phyloP scores from a whole-genome alignment of 2,329 filamentous ascomycete genomes.

The Botrytis aclada region DNA sequence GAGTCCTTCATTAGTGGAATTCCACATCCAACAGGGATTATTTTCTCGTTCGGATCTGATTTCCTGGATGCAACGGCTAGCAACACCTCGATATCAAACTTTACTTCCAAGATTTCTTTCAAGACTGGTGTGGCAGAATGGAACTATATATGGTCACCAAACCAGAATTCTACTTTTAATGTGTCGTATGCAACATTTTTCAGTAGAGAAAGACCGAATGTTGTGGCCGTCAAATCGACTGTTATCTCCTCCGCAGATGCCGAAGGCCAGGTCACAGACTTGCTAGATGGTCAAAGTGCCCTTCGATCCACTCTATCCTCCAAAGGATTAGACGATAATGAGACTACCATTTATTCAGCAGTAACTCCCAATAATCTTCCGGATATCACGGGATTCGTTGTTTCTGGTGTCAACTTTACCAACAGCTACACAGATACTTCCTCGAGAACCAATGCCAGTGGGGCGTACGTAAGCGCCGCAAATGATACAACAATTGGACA shows the following conservation, averaged over 20 bases:
- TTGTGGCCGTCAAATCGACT: conserved; percentile 51
- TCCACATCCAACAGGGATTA: conserved; percentile 63
- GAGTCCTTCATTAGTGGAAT: conserved; percentile 70
- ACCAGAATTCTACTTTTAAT: conserved; percentile 47
- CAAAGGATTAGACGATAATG: conserved; percentile 52
- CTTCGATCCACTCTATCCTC: conserved; percentile 58
- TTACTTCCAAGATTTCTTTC: conserved; percentile 59
- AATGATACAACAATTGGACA: conserved; percentile 66
- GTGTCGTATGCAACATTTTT: conserved; percentile 62
- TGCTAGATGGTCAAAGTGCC: conserved; percentile 66
- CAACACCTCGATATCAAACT: conserved; percentile 56
- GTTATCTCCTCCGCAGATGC: conserved; percentile 53
- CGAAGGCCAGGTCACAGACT: conserved; percentile 60
- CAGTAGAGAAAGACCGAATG: conserved; percentile 37
- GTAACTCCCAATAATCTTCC: conserved; percentile 60
- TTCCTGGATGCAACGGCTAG: conserved; percentile 61
- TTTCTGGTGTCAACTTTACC: conserved; percentile 46
- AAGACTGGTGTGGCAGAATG: conserved; percentile 61
- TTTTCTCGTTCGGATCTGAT: conserved; percentile 53
- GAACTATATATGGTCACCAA: conserved; percentile 64
- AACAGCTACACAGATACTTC: conserved; percentile 40
- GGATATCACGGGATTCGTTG: conserved; percentile 61
- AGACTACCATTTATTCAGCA: conserved; percentile 57
- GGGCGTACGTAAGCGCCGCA: conserved; percentile 45
- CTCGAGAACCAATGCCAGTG: conserved; percentile 29